Conservation (phyloP, 768 basidiomycete species). For the Sporobolomyces phaffii region DNA sequence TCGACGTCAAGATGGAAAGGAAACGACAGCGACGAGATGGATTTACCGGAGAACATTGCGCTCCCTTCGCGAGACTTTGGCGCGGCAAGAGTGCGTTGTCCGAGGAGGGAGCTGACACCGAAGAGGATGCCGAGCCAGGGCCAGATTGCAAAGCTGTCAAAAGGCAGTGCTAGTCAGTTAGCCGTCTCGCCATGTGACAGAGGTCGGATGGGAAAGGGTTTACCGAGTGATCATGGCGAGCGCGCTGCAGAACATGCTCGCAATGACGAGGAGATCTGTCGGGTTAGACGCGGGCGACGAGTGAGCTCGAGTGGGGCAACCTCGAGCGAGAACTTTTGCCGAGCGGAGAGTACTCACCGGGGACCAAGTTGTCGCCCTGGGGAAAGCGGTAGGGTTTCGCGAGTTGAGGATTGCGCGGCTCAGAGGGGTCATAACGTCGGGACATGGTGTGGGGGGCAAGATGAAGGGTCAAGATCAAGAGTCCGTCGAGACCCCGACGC, state of each 20-base stretch:
- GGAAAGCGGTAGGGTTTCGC: constrained; percentile 11
- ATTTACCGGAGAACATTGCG: constrained; percentile 18
- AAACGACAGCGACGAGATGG: not conserved
- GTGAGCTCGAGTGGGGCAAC: no score
- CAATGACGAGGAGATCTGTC: constrained; percentile 14
- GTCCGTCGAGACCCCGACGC: no score
- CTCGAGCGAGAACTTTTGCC: no score
- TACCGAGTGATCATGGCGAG: constrained; percentile 25
- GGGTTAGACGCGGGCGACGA: not conserved
- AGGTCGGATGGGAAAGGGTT: not conserved
- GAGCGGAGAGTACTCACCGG: not conserved
- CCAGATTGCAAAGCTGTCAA: constrained; percentile 23
- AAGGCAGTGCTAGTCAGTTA: not conserved
- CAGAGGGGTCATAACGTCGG: constrained; percentile 12
- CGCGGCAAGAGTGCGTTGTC: not conserved
- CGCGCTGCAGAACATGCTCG: constrained; percentile 10
- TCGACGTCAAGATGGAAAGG: no score
- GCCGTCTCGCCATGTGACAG: not conserved
- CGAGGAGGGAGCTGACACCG: constrained; percentile 2
- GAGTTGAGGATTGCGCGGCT: not conserved
- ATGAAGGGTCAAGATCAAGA: not conserved
- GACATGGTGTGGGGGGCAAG: not conserved
- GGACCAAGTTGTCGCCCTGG: not conserved
- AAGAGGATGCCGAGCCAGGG: constrained; percentile 24
- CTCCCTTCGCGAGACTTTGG: not conserved